Evolutionary conservation across 768 basidiomycete genomes (phyloP), one percentile per base, ranked within the genome.

Genomic region (Mycena pura): DNA sequence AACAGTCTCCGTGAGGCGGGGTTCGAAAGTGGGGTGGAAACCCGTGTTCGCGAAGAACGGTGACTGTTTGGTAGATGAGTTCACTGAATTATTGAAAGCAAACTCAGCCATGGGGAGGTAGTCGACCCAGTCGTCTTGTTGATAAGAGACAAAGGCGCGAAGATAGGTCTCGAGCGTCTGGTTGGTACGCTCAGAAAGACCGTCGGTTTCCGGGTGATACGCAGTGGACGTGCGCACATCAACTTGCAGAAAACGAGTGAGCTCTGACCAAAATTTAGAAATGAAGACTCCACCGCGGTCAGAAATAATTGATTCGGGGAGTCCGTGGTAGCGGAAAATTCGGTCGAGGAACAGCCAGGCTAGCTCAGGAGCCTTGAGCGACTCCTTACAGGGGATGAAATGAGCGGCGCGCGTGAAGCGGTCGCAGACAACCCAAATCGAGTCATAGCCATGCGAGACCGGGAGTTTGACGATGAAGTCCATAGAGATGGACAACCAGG

Each of bases 41-140:
- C 67, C 76, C 28, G 66, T 60, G 54, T 77, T 77, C 22, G 77
- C 68, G 27, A 72, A 78, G 69, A 80, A 80, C 1, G 77, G 80
- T 14, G 76, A 70, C 81, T 68, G 51, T 81, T 76, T 56, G 82
- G 82, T 24, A 78, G 73, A 38, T 77, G 77, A 0, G 68, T n/a
- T n/a, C n/a, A n/a, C n/a, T n/a, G n/a, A n/a, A n/a, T n/a, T n/a
- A n/a, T n/a, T n/a, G n/a, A n/a, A n/a, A n/a, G n/a, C n/a, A n/a
- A n/a, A n/a, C n/a, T n/a, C n/a, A n/a, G n/a, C n/a, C n/a, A n/a
- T n/a, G n/a, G n/a, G n/a, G n/a, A n/a, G n/a, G n/a, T n/a, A n/a
- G n/a, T n/a, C n/a, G n/a, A n/a, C n/a, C n/a, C n/a, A n/a, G n/a
- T 82, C 68, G 51, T 81, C 76, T 56, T 82, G 82, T 24, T 79